phyloP scores from a whole-genome alignment of 306 rosid species.

The Abrus precatorius region DNA sequence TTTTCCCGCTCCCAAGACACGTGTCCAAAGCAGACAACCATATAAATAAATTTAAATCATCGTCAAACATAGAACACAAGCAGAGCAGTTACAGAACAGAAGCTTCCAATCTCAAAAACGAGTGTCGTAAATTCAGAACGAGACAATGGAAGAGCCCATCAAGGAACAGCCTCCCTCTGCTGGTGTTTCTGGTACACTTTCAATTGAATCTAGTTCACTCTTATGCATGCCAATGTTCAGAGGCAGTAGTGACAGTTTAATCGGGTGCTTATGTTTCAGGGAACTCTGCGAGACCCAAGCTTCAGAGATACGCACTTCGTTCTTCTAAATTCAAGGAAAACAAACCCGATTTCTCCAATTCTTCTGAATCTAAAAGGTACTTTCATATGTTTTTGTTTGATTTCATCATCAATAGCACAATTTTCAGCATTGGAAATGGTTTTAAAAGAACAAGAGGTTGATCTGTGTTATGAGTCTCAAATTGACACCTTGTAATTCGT shows the following conservation, averaged over 20 bases:
- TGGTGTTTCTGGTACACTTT: slow-evolving; percentile 48
- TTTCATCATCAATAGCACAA: not conserved
- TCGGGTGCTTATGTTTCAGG: slow-evolving; percentile 52
- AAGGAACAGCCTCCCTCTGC: slow-evolving; percentile 60
- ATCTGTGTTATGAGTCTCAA: no score
- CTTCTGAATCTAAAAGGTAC: slow-evolving; percentile 70
- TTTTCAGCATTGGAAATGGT: no score
- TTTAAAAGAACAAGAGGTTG: no score
- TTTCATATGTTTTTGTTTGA: not conserved
- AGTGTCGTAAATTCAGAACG: not conserved
- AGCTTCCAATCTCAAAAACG: not conserved
- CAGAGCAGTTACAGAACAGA: slow-evolving; percentile 34
- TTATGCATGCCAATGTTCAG: not conserved
- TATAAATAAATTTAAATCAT: slow-evolving; percentile 42
- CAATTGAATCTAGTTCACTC: not conserved
- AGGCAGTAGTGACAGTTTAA: not conserved
- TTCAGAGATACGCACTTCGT: slow-evolving; percentile 71
- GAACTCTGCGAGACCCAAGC: slow-evolving; percentile 57
- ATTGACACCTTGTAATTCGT: no score
- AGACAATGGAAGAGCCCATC: slow-evolving; percentile 41
- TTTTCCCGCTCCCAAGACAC: slow-evolving; percentile 67
- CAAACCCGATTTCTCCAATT: slow-evolving; percentile 52
- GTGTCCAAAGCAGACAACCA: slow-evolving; percentile 23
- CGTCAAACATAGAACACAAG: not conserved
- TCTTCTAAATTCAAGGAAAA: slow-evolving; percentile 66